Evolutionary conservation across 257 asterid genomes (phyloP).

Genomic region (Fraxinus cuspidata): DNA sequence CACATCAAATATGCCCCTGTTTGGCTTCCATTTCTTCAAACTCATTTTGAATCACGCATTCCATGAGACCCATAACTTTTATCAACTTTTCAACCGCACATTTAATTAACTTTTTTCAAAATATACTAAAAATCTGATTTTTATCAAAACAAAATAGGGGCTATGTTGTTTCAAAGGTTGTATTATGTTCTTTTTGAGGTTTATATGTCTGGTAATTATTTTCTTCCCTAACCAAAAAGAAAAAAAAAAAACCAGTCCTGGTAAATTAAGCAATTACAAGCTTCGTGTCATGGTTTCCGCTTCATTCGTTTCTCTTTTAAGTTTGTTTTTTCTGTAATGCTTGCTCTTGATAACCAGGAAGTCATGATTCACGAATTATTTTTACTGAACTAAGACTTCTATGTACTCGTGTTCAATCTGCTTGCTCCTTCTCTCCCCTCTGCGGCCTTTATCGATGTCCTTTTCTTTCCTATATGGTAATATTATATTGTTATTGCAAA

Average conservation of each 20-base stretch:
- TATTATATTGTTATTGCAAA: slow-evolving; percentile 3
- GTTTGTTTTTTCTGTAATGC: not conserved
- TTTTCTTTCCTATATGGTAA: slow-evolving; percentile 5
- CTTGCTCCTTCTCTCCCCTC: not conserved
- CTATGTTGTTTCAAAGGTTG: not conserved
- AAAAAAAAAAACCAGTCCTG: not conserved
- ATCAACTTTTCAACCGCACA: too few relatives aligned
- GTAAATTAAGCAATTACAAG: not conserved
- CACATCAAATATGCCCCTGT: not conserved
- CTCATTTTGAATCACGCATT: too few relatives aligned
- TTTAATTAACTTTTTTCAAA: too few relatives aligned
- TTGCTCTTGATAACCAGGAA: not conserved
- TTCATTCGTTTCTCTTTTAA: not conserved
- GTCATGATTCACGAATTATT: not conserved
- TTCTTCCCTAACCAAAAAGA: not conserved
- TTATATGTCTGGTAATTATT: not conserved
- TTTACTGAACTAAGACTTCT: not conserved
- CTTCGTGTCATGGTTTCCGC: not conserved
- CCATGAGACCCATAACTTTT: too few relatives aligned
- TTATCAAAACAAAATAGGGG: too few relatives aligned
- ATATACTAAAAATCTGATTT: too few relatives aligned
- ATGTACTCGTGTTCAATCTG: not conserved
- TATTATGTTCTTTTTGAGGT: not conserved
- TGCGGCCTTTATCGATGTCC: slow-evolving; percentile 3
- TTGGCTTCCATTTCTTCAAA: too few relatives aligned